Percentiles rank a stretch among this genome's conserved stretches.
These are phyloP conservation scores for Xylogone sp. DNA, from an alignment of 2,329 filamentous ascomycete genomes.

Conservation along the genomic window DNA sequence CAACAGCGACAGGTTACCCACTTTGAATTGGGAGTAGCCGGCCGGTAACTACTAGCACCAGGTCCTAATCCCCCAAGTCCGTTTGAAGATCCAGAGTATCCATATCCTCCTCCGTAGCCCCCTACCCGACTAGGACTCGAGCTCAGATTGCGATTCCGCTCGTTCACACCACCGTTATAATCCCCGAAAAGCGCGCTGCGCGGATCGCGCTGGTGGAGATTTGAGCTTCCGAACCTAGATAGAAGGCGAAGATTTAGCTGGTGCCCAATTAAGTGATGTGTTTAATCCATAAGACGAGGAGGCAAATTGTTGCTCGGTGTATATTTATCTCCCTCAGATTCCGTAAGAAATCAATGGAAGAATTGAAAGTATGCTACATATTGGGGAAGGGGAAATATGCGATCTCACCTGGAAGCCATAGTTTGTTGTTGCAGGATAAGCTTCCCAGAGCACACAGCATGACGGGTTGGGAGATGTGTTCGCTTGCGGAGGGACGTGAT, in stretches of 20 bases:
- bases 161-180: conserved; percentile 52
- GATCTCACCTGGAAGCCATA: conserved; percentile 27
- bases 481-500: conserved; percentile 8
- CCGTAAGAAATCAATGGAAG: no score
- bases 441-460: conserved; percentile 1
- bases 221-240: conserved; percentile 61
- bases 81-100: conserved; percentile 44
- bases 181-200: conserved; percentile 72
- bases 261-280: not conserved
- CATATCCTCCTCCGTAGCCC: conserved; percentile 41
- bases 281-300: not conserved
- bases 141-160: conserved; percentile 5
- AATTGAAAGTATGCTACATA: no score
- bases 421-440: conserved; percentile 10
- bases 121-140: conserved; percentile 22
- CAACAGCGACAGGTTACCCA: conserved; percentile 28
- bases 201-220: conserved; percentile 70
- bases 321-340: no score
- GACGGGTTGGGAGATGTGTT: conserved; percentile 10
- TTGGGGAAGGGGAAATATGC: not conserved
- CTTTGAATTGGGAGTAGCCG: conserved; percentile 70
- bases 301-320: no score
- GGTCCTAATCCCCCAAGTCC: conserved; percentile 24
- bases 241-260: not conserved
- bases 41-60: conserved; percentile 43